Evolutionary conservation across 306 rosid genomes (phyloP).

Genomic region (Datisca glomerata): DNA sequence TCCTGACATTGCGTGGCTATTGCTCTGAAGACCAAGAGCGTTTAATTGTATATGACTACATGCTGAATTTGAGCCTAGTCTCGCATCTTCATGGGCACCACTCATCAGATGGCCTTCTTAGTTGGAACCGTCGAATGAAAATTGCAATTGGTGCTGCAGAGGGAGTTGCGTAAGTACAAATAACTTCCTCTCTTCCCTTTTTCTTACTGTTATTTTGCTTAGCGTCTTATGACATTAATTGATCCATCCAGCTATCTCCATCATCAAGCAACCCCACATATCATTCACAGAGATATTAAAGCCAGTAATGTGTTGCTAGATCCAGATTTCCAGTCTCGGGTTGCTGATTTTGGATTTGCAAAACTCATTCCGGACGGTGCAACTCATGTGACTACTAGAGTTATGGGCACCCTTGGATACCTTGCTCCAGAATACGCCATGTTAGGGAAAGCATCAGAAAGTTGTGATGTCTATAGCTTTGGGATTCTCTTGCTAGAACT

Average conservation of each 20-base stretch:
- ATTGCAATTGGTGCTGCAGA: constrained; percentile 91
- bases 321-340: constrained; percentile 65
- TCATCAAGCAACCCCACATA: constrained; percentile 80
- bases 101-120: constrained; percentile 73
- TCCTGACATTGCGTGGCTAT: constrained; percentile 87
- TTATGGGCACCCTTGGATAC: constrained; percentile 96
- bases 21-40: constrained; percentile 99
- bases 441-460: constrained; percentile 83
- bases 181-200: not conserved
- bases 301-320: constrained; percentile 84
- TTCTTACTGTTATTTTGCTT: not conserved
- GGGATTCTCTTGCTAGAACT: constrained; percentile 93
- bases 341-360: constrained; percentile 95
- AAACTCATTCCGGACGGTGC: constrained; percentile 94
- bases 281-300: constrained; percentile 84
- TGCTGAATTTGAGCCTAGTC: constrained; percentile 86
- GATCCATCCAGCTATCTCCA: constrained; percentile 94
- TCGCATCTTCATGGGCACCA: constrained; percentile 97
- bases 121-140: constrained; percentile 79
- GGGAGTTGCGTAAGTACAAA: constrained; percentile 68
- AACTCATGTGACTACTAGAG: constrained; percentile 91
- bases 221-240: constrained; percentile 3
- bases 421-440: constrained; percentile 95
- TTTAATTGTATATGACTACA: constrained; percentile 74
- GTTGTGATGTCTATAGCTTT: constrained; percentile 87